Conservation (phyloP, 257 asterid species). For the Plantago elongata region DNA sequence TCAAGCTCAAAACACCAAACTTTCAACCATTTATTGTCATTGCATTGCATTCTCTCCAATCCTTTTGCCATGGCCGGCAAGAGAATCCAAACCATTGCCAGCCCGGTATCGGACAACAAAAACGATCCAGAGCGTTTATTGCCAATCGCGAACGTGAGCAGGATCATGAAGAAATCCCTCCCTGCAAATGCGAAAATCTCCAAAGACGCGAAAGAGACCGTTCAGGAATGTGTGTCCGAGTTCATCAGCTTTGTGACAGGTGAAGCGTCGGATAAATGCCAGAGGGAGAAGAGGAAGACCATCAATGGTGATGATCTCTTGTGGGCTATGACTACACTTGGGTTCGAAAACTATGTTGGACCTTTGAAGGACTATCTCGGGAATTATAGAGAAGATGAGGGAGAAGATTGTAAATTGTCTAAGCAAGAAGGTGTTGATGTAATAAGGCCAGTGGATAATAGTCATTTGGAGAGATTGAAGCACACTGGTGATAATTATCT, state of each 20-base stretch:
- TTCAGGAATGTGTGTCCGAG: slow-evolving; percentile 57
- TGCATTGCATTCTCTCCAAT: background rate
- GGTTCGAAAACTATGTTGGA: slow-evolving; percentile 44
- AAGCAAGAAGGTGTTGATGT: slow-evolving; percentile 21
- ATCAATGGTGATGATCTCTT: slow-evolving; percentile 53
- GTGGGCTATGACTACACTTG: slow-evolving; percentile 64
- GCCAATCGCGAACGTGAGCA: slow-evolving; percentile 50
- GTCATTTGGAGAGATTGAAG: slow-evolving; percentile 1
- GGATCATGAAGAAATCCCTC: slow-evolving; percentile 61
- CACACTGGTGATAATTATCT: background rate
- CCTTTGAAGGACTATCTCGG: slow-evolving; percentile 37
- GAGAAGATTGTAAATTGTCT: slow-evolving; percentile 25
- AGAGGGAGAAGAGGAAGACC: slow-evolving; percentile 55
- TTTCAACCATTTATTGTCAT: background rate
- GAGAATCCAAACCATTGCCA: slow-evolving; percentile 1
- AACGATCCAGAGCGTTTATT: slow-evolving; percentile 37
- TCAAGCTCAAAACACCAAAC: background rate
- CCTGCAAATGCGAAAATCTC: slow-evolving; percentile 60
- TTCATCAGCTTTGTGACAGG: slow-evolving; percentile 62
- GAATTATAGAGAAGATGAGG: slow-evolving; percentile 42
- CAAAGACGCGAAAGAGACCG: slow-evolving; percentile 53
- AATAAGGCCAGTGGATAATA: background rate
- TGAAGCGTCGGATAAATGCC: slow-evolving; percentile 61
- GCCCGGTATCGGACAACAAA: slow-evolving; percentile 14
- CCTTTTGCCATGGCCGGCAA: slow-evolving; percentile 30